Evolutionary conservation across 139 green algal genomes (phyloP), one percentile per base, ranked within the genome.

Genomic region (Micractinium sp.): DNA sequence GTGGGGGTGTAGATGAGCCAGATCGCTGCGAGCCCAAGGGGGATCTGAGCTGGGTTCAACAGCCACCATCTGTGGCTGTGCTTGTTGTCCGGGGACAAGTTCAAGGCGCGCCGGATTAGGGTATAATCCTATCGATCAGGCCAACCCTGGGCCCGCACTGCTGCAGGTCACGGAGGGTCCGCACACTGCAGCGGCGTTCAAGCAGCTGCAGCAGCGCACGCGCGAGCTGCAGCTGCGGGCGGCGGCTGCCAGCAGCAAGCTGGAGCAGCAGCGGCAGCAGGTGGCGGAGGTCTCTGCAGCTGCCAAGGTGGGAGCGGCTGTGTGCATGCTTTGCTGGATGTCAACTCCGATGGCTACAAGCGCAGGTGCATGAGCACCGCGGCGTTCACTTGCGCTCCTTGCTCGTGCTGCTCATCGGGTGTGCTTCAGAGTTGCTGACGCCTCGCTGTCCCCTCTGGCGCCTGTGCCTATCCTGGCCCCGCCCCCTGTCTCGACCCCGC

Each of bases 241-340:
- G 56, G 75, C 75, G 5, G 75, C 53, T 9, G 73, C 75, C 38
- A 76, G 39, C 14, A 7, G 15, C 20, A 39, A 35, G 53, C 75
- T 89, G 56, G 74, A 83, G 53, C n/a, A 76, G 75, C 74, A 85
- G 74, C 74, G 75, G 74, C 36, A 66, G 75, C n/a, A 63, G 56
- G 74, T 85, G 56, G 85, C 75, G 0, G 85, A 83, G 35, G 85
- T 23, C 0, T 39, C 87, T 0, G 69, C 69, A 3, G 74, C 61
- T 12, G 81, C 56, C 71, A 90, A 87, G 66, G 80, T 87, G 56
- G 38, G 67, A 33, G 25, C 7, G 0, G 5, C 18, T 29, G 73
- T 15, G 19, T 63, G 3, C 20, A 22, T 86, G 81, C 56, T 41
- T 56, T 15, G 36, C 79, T 66, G 66, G 77, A 19, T 82, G 12